These are phyloP conservation scores for Meredithiella fracta DNA, from an alignment of 2,329 filamentous ascomycete genomes.

Conservation along the genomic window DNA sequence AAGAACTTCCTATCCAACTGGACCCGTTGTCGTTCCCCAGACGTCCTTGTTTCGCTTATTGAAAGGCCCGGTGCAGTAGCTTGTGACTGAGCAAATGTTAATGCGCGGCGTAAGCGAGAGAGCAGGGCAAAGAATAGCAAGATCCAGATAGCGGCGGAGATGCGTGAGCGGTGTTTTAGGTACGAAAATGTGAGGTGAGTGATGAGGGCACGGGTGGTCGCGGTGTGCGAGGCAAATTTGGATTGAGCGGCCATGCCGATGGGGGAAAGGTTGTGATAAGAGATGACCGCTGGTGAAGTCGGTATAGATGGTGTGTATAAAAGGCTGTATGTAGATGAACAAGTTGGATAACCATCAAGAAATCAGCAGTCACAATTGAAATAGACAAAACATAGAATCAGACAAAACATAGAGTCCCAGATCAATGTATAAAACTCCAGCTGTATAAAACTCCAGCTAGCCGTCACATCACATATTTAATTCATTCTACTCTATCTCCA, in stretches of 20 bases:
- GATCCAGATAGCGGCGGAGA: slow-evolving; percentile 71
- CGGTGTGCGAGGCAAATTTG: slow-evolving; percentile 40
- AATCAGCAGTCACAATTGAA: too few relatives aligned
- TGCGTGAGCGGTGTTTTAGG: slow-evolving; percentile 60
- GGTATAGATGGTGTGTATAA: neutral
- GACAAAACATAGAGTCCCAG: too few relatives aligned
- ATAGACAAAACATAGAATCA: too few relatives aligned
- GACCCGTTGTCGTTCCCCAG: slow-evolving; percentile 53
- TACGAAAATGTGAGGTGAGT: slow-evolving; percentile 56
- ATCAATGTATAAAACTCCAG: too few relatives aligned
- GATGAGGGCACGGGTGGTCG: slow-evolving; percentile 51
- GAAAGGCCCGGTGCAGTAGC: slow-evolving; percentile 16
- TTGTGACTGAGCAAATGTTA: slow-evolving; percentile 15
- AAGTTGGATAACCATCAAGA: too few relatives aligned
- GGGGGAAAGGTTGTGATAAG: neutral
- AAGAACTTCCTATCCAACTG: slow-evolving; percentile 77
- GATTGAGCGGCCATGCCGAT: slow-evolving; percentile 55
- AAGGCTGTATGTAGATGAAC: neutral
- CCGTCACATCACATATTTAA: too few relatives aligned
- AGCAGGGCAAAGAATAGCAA: slow-evolving; percentile 64
- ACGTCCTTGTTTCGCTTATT: slow-evolving; percentile 16
- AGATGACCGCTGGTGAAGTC: too few relatives aligned
- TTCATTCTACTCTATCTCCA: too few relatives aligned
- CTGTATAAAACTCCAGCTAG: too few relatives aligned
- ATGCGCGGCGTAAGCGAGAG: slow-evolving; percentile 54